Percentiles rank a stretch among this genome's conserved stretches.
phyloP scores from a whole-genome alignment of 2,329 filamentous ascomycete genomes.

The Incumbomyces delicatus region DNA sequence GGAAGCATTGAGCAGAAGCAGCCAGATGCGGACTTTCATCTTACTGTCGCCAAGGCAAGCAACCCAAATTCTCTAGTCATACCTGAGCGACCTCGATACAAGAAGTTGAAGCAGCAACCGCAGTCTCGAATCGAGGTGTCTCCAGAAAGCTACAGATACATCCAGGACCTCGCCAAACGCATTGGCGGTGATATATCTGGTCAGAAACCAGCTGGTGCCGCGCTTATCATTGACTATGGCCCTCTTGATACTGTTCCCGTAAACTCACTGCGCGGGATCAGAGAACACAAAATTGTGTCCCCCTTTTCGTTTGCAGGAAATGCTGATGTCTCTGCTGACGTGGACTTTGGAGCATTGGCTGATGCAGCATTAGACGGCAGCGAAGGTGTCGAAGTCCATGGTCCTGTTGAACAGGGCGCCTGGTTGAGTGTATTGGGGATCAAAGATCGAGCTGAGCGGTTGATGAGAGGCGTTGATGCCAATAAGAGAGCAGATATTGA shows the following conservation, averaged over 20 bases:
- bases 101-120: constrained; percentile 55
- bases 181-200: constrained; percentile 60
- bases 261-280: constrained; percentile 86
- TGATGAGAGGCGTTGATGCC: constrained; percentile 44
- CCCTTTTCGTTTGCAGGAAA: constrained; percentile 71
- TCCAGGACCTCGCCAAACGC: constrained; percentile 67
- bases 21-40: constrained; percentile 70
- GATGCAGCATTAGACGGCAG: constrained; percentile 69
- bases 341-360: constrained; percentile 81
- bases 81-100: constrained; percentile 69
- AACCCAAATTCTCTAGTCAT: constrained; percentile 81
- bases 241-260: constrained; percentile 66
- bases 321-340: constrained; percentile 83
- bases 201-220: constrained; percentile 65
- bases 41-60: constrained; percentile 62
- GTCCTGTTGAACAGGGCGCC: constrained; percentile 72
- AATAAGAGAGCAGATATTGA: constrained; percentile 55
- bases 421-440: constrained; percentile 81
- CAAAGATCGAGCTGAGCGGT: constrained; percentile 59
- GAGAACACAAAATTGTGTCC: constrained; percentile 62
- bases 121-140: constrained; percentile 78
- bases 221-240: constrained; percentile 93
- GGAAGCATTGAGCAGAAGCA: constrained; percentile 23
- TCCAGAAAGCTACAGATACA: constrained; percentile 73
- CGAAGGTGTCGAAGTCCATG: constrained; percentile 78